Conservation (phyloP, 805 yeast genomes). For the Kodamaea sagamina region DNA sequence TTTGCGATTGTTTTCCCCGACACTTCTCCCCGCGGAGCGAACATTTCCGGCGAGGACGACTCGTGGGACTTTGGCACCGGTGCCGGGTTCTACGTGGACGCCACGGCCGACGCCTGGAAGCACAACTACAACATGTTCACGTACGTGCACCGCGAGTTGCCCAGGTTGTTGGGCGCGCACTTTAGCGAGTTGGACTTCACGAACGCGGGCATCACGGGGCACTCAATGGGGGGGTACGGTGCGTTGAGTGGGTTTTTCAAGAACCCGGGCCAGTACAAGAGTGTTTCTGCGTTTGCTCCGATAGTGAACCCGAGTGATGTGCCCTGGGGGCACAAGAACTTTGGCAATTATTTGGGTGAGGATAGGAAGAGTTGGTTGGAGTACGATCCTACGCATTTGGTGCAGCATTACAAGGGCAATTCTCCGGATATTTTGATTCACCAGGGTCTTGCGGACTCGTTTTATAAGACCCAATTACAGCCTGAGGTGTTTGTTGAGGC, state of each 20-base stretch:
- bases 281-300: slow-evolving; percentile 90
- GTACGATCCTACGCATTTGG: slow-evolving; percentile 83
- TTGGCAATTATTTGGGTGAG: slow-evolving; percentile 72
- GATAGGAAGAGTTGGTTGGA: slow-evolving; percentile 62
- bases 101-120: slow-evolving; percentile 71
- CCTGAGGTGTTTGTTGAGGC: slow-evolving; percentile 73
- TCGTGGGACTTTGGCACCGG: slow-evolving; percentile 91
- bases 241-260: slow-evolving; percentile 69
- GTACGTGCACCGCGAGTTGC: slow-evolving; percentile 76
- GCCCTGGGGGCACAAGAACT: slow-evolving; percentile 90
- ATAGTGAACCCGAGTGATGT: slow-evolving; percentile 74
- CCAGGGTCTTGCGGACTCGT: slow-evolving; percentile 78
- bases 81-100: slow-evolving; percentile 92
- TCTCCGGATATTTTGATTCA: slow-evolving; percentile 73
- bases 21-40: slow-evolving; percentile 91
- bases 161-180: slow-evolving; percentile 46
- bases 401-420: slow-evolving; percentile 54
- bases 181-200: slow-evolving; percentile 58
- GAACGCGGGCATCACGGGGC: slow-evolving; percentile 83
- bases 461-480: slow-evolving; percentile 65
- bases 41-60: slow-evolving; percentile 76
- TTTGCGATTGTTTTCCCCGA: slow-evolving; percentile 93
- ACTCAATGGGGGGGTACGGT: slow-evolving; percentile 98
- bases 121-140: slow-evolving; percentile 83
- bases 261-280: slow-evolving; percentile 70